A percentile compares a stretch with the other conserved stretches of the same genome.
Evolutionary conservation across 75 land plant species (phyloP).

Genomic region (Pseudotsuga menziesii): DNA sequence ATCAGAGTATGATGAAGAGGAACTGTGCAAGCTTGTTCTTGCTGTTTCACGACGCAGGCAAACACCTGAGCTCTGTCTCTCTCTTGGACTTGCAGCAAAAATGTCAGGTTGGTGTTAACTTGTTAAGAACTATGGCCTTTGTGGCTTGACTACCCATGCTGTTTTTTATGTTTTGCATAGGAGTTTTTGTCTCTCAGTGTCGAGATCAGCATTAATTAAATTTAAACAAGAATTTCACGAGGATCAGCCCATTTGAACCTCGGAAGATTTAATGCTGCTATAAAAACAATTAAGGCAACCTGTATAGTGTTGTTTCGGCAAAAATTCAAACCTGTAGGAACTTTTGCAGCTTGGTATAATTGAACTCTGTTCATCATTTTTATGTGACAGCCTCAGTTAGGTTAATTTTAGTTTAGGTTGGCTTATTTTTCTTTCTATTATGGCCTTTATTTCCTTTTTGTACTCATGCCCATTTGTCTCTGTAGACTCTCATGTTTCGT

Average conservation of each 20-base stretch:
- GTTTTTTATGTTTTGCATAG: not conserved
- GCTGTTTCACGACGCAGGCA: slow-evolving; percentile 48
- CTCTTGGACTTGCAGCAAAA: slow-evolving; percentile 52
- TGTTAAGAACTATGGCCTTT: not conserved
- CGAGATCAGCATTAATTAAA: not conserved
- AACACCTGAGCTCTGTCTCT: slow-evolving; percentile 57
- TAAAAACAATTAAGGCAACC: not conserved
- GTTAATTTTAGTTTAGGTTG: not conserved
- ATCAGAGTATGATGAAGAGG: slow-evolving; percentile 60
- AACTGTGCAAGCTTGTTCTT: slow-evolving; percentile 57
- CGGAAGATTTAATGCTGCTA: not conserved
- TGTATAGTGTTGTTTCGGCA: not conserved
- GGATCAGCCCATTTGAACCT: not conserved
- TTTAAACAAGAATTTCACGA: not conserved
- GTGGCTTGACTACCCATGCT: not conserved
- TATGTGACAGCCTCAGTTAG: not conserved
- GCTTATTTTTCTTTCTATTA: too few species aligned
- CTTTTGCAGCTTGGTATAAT: not conserved
- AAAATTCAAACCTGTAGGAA: not conserved
- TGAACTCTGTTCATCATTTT: not conserved
- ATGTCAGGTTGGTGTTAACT: slow-evolving; percentile 58
- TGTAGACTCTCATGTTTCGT: not conserved
- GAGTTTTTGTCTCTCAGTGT: not conserved
- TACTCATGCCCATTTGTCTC: not conserved
- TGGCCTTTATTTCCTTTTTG: not conserved